A percentile compares a stretch with the other conserved stretches of the same genome.
Conservation (phyloP, 192 early-diverging fungal genomes). For the Irineochytrium annulatum region DNA sequence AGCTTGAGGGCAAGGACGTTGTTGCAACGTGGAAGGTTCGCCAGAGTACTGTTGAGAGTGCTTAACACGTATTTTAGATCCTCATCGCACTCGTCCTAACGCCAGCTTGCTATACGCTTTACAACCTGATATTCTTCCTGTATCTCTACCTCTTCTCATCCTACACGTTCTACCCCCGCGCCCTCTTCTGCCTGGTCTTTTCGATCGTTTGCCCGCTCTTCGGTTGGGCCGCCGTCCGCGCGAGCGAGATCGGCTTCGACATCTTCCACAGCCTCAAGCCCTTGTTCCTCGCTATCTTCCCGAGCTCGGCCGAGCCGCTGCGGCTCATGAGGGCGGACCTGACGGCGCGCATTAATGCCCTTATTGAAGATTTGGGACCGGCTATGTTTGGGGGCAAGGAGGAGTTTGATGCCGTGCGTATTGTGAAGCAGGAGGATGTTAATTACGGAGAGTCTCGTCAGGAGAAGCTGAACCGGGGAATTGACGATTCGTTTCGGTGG, state of each 20-base stretch:
- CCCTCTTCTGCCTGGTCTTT: conserved; percentile 30
- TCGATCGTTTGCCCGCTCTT: conserved; percentile 53
- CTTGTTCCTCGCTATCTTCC: conserved; percentile 66
- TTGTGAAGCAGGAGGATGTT: conserved; percentile 16
- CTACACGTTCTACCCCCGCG: conserved; percentile 31
- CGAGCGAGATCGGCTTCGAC: conserved; percentile 38
- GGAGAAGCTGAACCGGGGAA: conserved; percentile 18
- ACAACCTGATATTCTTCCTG: conserved; percentile 62
- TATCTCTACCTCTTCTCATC: conserved; percentile 37
- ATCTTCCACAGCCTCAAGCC: conserved; percentile 73
- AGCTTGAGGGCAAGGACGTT: conserved; percentile 92
- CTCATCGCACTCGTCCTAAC: conserved; percentile 71
- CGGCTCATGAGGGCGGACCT: conserved; percentile 67
- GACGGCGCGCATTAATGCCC: conserved; percentile 66
- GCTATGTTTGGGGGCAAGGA: conserved; percentile 33
- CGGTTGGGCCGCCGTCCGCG: conserved; percentile 33
- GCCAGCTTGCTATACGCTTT: conserved; percentile 68
- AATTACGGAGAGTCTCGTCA: conserved; percentile 11
- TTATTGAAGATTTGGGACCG: conserved; percentile 83
- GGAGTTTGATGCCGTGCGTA: conserved; percentile 38
- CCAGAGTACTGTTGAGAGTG: conserved; percentile 7
- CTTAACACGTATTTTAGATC: conserved; percentile 27
- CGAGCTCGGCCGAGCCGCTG: conserved; percentile 51
- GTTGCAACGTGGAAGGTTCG: conserved; percentile 89
- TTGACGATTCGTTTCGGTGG: conserved; percentile 15